A percentile compares a stretch with the other conserved stretches of the same genome.
phyloP scores from a whole-genome alignment of 495 filamentous ascomycete species.

The Xylaria cubensis region DNA sequence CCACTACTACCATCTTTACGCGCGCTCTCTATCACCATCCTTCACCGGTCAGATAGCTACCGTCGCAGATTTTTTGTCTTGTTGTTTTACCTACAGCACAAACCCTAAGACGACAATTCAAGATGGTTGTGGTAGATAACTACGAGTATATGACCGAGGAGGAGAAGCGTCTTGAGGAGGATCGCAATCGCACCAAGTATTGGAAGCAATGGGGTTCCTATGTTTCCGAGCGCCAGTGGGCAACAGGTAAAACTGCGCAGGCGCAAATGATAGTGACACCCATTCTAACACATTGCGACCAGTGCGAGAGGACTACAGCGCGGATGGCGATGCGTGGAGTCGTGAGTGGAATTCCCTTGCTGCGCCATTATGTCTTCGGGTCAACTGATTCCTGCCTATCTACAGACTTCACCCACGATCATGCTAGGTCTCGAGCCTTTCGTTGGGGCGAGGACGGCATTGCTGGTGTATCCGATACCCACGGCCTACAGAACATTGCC shows the following conservation, averaged over 20 bases:
- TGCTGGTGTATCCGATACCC: constrained; percentile 91
- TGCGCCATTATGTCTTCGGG: not conserved
- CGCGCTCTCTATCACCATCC: constrained; percentile 9
- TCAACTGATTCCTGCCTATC: constrained; percentile 13
- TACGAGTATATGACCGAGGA: constrained; percentile 85
- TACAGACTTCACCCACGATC: constrained; percentile 89
- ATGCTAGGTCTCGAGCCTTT: constrained; percentile 84
- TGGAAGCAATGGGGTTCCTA: constrained; percentile 97
- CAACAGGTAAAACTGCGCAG: constrained; percentile 66
- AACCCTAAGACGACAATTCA: constrained; percentile 16
- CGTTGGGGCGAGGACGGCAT: constrained; percentile 98
- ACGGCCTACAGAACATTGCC: constrained; percentile 87
- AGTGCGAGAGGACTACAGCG: constrained; percentile 92
- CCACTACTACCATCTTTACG: not conserved
- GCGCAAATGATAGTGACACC: constrained; percentile 31
- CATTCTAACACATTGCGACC: constrained; percentile 39
- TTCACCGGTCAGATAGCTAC: not conserved
- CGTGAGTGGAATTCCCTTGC: constrained; percentile 62
- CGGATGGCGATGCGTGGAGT: constrained; percentile 93
- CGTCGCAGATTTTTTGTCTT: not conserved
- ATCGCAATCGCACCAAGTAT: constrained; percentile 77
- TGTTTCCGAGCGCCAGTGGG: constrained; percentile 83
- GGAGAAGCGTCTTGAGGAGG: constrained; percentile 87
- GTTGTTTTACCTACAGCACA: not conserved
- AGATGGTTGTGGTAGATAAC: constrained; percentile 87